A percentile compares a stretch with the other conserved stretches of the same genome.
Conservation (phyloP, 2,329 filamentous ascomycete species). For the Seiridium unicorne region DNA sequence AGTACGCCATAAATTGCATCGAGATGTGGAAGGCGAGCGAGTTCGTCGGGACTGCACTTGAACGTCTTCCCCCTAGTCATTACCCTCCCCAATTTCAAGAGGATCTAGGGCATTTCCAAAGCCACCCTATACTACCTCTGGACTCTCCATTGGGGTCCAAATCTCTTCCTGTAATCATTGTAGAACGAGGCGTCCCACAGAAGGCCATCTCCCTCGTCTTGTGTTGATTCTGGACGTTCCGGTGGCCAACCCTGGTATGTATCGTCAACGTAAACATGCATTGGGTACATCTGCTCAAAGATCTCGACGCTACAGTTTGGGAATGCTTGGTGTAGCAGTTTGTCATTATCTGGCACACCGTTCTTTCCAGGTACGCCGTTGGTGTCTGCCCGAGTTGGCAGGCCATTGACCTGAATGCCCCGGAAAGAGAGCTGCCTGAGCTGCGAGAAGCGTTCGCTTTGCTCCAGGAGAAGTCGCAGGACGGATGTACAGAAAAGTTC, state of each 20-base stretch:
- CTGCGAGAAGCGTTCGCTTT: not conserved
- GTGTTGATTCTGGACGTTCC: not conserved
- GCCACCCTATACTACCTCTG: not conserved
- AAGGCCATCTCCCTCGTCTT: conserved; percentile 10
- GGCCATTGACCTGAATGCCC: conserved; percentile 4
- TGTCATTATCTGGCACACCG: conserved; percentile 1
- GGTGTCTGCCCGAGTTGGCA: not conserved
- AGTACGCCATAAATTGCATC: no score
- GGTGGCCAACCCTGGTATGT: not conserved
- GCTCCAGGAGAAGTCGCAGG: conserved; percentile 1
- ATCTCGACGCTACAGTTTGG: conserved; percentile 6
- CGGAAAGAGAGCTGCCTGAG: conserved; percentile 5
- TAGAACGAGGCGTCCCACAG: not conserved
- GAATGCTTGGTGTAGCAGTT: not conserved
- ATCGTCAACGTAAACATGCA: not conserved
- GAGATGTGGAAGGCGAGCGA: no score
- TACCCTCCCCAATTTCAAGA: no score
- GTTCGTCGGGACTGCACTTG: no score
- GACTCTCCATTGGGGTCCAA: conserved; percentile 8
- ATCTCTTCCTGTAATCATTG: conserved; percentile 7
- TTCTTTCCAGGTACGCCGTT: not conserved
- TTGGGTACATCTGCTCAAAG: not conserved
- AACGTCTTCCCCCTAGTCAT: no score
- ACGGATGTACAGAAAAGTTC: conserved; percentile 5
- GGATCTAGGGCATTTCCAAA: no score